Evolutionary conservation across 805 yeast species (phyloP), one percentile per base, ranked within the genome.

Genomic region (Myxozyma geophila): DNA sequence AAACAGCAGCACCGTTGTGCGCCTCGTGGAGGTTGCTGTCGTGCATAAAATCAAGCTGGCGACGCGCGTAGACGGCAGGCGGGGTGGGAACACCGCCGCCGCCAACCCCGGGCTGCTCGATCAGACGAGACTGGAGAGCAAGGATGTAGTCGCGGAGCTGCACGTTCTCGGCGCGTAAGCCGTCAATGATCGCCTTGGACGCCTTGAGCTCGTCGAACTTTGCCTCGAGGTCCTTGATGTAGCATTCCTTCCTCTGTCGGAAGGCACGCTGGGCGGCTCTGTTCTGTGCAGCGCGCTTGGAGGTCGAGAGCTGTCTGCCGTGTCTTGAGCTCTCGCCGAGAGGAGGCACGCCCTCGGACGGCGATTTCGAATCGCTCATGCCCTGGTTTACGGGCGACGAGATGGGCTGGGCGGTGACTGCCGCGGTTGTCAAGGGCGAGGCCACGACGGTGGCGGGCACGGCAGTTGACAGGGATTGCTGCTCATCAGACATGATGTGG

Each of bases 211-310:
- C 87, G 52, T 81, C 79, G 10, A 89, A 89, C 72, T 87, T 86
- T 43, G 79, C 75, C 76, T 92, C 97, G 62, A 92, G 80, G 54
- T 90, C 93, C 75, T 86, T 88, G 68, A 92, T 85, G 72, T 90
- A 87, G 62, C 84, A 82, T 71, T 92, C 96, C 73, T 89, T 87
- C 65, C 97, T 82, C 73, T 86, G 87, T 73, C 98, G 83, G 77
- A 92, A 92, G 8, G 97, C 96, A 70, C 90, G 85, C 77, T 92
- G 98, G 4, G 98, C 97, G 65, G 85, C 87, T 72, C 98, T 81
- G 79, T 92, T 92, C 77, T 92, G 98, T 8, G 88, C 92, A 1
- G 97, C 97, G 67, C 98, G 85, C 75, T 90, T 90, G 47, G 95
- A 85, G 61, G 81, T 82, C 23, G 86, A 81, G 49, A 87, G 77